Evolutionary conservation across 257 asterid species (phyloP), one percentile per base, ranked within the genome.

Genomic region (Nicotiana paniculata): DNA sequence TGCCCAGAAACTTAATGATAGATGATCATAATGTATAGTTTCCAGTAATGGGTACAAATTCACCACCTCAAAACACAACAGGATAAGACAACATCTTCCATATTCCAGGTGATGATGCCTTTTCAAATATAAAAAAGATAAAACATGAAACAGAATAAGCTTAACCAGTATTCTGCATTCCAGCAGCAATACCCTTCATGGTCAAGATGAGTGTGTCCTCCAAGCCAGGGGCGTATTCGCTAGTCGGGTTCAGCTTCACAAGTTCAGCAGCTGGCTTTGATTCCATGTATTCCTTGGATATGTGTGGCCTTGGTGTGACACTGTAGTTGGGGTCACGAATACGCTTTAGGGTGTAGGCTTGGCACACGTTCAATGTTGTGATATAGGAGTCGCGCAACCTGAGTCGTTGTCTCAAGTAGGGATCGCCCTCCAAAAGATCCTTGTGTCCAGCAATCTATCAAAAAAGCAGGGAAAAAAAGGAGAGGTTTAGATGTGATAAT

Each of bases 111-210:
- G 57, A 72, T 17, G 24, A 53, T 11, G 16, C 37, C n/a, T 68
- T 68, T 9, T 18, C 54, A 2, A 68, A 43, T 18, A 18, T 8
- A 4, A 37, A 2, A 18, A 35, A 8, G 54, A 35, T 35, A 59
- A 24, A 6, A 16, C 18, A 13, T 32, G 77, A 48, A 21, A 33
- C 7, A n/a, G 12, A 43, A 79, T 12, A 12, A 48, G 2, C 46
- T 88, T 83, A 90, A 59, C 93, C 93, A 15, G 93, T 90, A 80
- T 90, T 90, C 87, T 87, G 89, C 90, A 90, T 74, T 64, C 93
- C 93, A 37, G 93, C 93, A 43, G 93, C 93, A 75, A 90, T 87
- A 39, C 93, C 93, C 77, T 90, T 90, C 90, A 90, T 90, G 83
- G 93, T 90, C 79, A 90, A 81, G 84, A 90, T 88, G 82, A 90